Evolutionary conservation across 805 yeast genomes (phyloP), one percentile per base, ranked within the genome.

Genomic region (Wickerhamiella australiensis): DNA sequence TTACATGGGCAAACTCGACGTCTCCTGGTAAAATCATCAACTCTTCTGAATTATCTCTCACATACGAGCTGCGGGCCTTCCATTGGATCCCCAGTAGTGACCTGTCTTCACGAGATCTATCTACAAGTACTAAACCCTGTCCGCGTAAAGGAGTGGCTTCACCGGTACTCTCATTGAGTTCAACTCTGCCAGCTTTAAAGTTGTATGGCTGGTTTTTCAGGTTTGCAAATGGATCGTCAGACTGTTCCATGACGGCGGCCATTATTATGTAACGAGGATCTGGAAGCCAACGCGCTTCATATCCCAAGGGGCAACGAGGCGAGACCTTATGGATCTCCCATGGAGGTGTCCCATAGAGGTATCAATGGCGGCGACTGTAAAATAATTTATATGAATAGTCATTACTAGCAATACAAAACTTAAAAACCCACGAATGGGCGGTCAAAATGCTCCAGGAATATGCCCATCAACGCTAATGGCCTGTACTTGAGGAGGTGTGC

Each of bases 181-280:
- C 71, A 7, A 83, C 92, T 61, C 73, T 74, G 18, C 95, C 95
- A 23, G 95, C 95, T 63, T 82, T 80, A 69, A 85, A 83, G n/a
- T 62, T 55, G 41, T 33, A 33, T 5, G 38, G 38, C 20, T 33
- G 18, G 38, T 33, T 33, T 33, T 33, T 33, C 20, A 33, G 38
- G 20, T 15, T 33, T 20, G 20, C 38, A 33, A 33, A 33, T 17
- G 38, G 38, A 33, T 33, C 38, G 15, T 33, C 20, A 9, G 38
- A 33, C 38, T 33, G 38, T 33, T 33, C 38, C 20, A 33, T 20
- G 21, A 17, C 38, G 38, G 38, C 38, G 18, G 38, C 38, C 38
- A 33, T 33, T 9, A 33, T 33, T 33, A 33, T 33, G 38, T 33
- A 33, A 33, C 38, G 20, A 15, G 38, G 20, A 17, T 33, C 38